phyloP scores from a whole-genome alignment of 1,139 yeast species.

The Tardiomyces depauwii region DNA sequence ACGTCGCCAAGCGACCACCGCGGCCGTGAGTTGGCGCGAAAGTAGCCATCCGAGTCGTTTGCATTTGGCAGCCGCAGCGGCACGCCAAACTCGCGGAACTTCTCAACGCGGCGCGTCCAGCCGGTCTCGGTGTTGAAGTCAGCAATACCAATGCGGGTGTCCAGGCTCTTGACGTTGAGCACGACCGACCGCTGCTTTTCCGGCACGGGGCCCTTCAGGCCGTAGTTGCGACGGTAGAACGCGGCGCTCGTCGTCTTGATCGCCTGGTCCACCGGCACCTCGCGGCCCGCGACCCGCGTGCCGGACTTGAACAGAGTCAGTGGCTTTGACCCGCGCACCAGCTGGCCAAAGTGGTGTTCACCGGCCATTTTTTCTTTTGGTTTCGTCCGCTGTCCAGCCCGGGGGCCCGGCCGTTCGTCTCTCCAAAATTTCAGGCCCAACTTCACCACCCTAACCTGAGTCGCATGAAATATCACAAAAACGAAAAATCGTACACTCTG shows the following conservation, averaged over 20 bases:
- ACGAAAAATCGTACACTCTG: no score
- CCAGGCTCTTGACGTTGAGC: constrained; percentile 40
- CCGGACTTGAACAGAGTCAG: constrained; percentile 11
- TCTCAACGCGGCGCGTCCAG: constrained; percentile 14
- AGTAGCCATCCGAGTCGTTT: neutral
- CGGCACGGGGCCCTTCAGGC: constrained; percentile 50
- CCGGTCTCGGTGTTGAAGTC: constrained; percentile 9
- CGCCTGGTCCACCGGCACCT: constrained; percentile 33
- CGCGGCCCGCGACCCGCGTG: constrained; percentile 4
- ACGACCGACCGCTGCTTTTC: constrained; percentile 35
- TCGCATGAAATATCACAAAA: no score
- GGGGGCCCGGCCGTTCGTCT: no score
- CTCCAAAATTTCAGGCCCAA: no score
- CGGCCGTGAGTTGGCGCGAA: neutral
- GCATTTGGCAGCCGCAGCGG: constrained; percentile 11
- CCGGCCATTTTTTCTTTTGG: neutral
- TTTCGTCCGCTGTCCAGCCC: no score
- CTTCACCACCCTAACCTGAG: no score
- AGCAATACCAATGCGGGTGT: constrained; percentile 23
- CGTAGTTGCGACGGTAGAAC: constrained; percentile 49
- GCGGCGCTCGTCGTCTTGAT: constrained; percentile 48
- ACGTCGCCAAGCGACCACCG: neutral
- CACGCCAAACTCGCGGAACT: constrained; percentile 26
- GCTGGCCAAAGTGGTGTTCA: constrained; percentile 7
- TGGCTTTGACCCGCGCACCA: constrained; percentile 13